Base-by-base conservation (phyloP, 306 rosid species). In the Rubus parviflorus region DNA sequence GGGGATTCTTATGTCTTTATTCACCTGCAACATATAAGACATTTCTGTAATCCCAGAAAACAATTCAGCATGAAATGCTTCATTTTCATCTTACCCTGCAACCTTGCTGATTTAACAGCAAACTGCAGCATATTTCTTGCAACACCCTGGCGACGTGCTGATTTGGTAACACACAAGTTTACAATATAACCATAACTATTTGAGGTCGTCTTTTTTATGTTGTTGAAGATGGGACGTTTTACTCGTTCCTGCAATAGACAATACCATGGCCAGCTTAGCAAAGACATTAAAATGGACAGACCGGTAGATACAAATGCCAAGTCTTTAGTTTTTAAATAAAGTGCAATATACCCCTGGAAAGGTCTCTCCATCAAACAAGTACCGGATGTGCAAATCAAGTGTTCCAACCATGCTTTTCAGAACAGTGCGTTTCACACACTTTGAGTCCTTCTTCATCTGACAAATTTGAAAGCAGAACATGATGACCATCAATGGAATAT, bases 381-480 rank as follows among this genome's bases (percentile, higher is more conserved):
- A 81, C 61, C 84, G 88, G 70, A 85, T 77, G 85, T 86, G 86
- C 90, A 94, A 79, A 83, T 94, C 98, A 52, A 94, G 97, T 68
- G 97, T 94, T 85, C 96, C 98, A 64, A 92, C 96, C 9, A 92
- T 87, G 85, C 93, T 89, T 83, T 88, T 92, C 70, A 94, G 23
- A 66, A 89, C 78, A 0, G 88, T 80, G 41, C 83, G 82, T 77
- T 94, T 90, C 81, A 75, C 83, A 77, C 89, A 83, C 85, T 82
- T 86, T 72, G 81, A 75, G 82, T 87, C 90, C 89, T 90, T 94
- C 83, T 73, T 94, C 72, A 92, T 94, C 98, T 94, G 89, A 84
- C 69, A 86, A 74, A 84, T 81, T 85, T 78, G 45, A 91, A 22
- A 58, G 38, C 2, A 37, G 49, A 47, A 64, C 47, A 57, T 37